phyloP scores from a whole-genome alignment of 2,329 filamentous ascomycete genomes.

The Capronia coronata region DNA sequence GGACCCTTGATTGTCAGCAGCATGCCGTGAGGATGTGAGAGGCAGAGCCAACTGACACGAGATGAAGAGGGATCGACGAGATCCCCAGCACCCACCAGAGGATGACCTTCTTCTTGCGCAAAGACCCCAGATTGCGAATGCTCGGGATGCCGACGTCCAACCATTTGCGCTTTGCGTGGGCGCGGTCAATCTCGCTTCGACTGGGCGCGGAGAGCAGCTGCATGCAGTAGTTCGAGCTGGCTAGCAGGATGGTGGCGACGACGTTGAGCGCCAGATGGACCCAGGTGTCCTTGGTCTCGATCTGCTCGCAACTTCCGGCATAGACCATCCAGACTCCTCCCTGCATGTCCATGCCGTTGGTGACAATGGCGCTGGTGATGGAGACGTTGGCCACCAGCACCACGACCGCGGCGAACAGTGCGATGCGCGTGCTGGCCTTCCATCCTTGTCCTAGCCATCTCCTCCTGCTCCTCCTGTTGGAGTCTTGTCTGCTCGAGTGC shows the following conservation, averaged over 20 bases:
- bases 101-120: constrained; percentile 18
- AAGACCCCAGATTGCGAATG: constrained; percentile 29
- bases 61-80: constrained; percentile 29
- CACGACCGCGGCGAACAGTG: constrained; percentile 16
- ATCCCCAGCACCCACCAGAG: constrained; percentile 28
- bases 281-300: constrained; percentile 22
- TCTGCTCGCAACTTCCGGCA: constrained; percentile 18
- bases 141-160: constrained; percentile 33
- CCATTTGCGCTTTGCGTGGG: constrained; percentile 36
- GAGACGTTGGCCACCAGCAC: constrained; percentile 23
- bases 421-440: constrained; percentile 23
- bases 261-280: constrained; percentile 47
- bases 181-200: constrained; percentile 43
- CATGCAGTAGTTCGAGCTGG: constrained; percentile 48
- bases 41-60: constrained; percentile 22
- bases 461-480: constrained; percentile 3
- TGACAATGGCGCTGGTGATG: constrained; percentile 20
- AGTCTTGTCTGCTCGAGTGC: constrained; percentile 8
- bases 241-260: constrained; percentile 42
- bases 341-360: constrained; percentile 14
- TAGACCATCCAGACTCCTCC: constrained; percentile 21
- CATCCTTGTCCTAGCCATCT: constrained; percentile 22
- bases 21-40: constrained; percentile 20
- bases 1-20: constrained; percentile 13
- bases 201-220: constrained; percentile 48